phyloP scores from a whole-genome alignment of 2,329 filamentous ascomycete genomes.

The Parafenestella ontariensis region DNA sequence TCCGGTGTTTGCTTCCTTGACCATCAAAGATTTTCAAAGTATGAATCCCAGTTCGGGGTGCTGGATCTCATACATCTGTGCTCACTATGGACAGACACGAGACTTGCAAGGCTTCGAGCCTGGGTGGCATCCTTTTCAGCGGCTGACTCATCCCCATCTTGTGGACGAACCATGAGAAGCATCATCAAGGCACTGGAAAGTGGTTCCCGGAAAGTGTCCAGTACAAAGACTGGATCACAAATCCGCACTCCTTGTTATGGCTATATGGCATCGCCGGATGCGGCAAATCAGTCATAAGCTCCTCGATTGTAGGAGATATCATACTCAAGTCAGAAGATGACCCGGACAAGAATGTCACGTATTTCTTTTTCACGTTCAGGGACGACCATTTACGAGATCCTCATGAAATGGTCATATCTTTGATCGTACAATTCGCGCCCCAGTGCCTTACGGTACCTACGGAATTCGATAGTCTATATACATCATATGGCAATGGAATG shows the following conservation, averaged over 20 bases:
- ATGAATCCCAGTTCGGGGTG: too few relatives aligned
- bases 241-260: background rate
- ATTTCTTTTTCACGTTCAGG: slow-evolving; percentile 38
- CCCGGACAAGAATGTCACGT: slow-evolving; percentile 6
- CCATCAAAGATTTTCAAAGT: too few relatives aligned
- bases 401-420: slow-evolving; percentile 39
- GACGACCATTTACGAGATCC: slow-evolving; percentile 40
- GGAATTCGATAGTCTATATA: background rate
- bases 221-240: background rate
- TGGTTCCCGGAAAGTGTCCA: background rate
- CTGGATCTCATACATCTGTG: too few relatives aligned
- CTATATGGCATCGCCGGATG: slow-evolving; percentile 6
- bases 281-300: slow-evolving; percentile 7
- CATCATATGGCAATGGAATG: background rate
- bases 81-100: too few relatives aligned
- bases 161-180: too few relatives aligned
- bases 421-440: slow-evolving; percentile 40
- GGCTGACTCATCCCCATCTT: too few relatives aligned
- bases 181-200: background rate
- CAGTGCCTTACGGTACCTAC: background rate
- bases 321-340: background rate
- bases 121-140: too few relatives aligned
- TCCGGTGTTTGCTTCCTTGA: too few relatives aligned
- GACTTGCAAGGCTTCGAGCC: too few relatives aligned
- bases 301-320: slow-evolving; percentile 15